Evolutionary conservation across 192 early-diverging fungal species (phyloP).

Genomic region (Coemansia aciculifera): DNA sequence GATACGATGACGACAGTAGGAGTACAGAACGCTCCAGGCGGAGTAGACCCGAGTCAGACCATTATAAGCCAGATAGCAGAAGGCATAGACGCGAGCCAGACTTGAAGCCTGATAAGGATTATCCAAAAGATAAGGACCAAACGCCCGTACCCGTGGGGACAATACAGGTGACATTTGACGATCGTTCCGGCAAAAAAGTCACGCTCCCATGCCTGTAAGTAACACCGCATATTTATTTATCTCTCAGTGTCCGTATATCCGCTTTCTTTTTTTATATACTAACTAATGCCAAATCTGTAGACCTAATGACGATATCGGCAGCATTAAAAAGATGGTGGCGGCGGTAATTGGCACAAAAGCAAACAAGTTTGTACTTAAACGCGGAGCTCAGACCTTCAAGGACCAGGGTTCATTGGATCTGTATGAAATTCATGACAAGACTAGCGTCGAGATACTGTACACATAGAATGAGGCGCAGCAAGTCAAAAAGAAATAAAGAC

Average conservation of each 20-base stretch:
- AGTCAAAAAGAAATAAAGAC: too few species aligned
- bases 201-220: not conserved
- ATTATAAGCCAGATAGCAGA: not conserved
- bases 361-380: conserved; percentile 87
- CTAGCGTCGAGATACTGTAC: conserved; percentile 85
- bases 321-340: conserved; percentile 83
- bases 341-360: conserved; percentile 88
- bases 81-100: not conserved
- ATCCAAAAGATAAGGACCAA: not conserved
- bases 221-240: not conserved
- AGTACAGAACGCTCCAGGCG: not conserved
- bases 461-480: not conserved
- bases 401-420: conserved; percentile 89
- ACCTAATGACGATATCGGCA: conserved; percentile 77
- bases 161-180: conserved; percentile 7
- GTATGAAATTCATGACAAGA: conserved; percentile 88
- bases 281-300: not conserved
- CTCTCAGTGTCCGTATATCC: not conserved
- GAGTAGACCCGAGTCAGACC: not conserved
- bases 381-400: conserved; percentile 83
- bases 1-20: not conserved
- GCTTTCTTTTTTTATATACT: not conserved
- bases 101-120: not conserved
- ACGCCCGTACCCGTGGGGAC: not conserved
- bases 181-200: conserved; percentile 5